Evolutionary conservation across 495 filamentous ascomycete species (phyloP).

Genomic region (Cudoniella acicularis): DNA sequence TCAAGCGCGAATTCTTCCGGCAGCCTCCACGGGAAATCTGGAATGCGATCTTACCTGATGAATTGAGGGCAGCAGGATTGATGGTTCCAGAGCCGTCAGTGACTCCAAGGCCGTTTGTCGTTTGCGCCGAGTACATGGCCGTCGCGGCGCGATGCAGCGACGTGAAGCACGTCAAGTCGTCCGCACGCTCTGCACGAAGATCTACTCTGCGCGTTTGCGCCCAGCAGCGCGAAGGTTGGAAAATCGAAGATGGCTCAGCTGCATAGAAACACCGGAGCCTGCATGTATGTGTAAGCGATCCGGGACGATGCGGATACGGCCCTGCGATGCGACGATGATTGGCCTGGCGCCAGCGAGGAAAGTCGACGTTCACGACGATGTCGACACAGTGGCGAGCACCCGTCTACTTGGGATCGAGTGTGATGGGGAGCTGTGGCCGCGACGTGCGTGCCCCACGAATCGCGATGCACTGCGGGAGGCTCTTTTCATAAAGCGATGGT

Average conservation of each 20-base stretch:
- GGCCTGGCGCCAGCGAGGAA: not conserved
- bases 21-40: not conserved
- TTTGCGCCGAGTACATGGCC: slow-evolving; percentile 52
- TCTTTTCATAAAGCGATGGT: too few relatives aligned
- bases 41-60: slow-evolving; percentile 31
- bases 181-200: not conserved
- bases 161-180: slow-evolving; percentile 10
- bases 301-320: not conserved
- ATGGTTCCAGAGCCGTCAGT: slow-evolving; percentile 76
- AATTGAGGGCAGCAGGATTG: slow-evolving; percentile 61
- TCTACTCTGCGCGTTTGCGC: slow-evolving; percentile 20
- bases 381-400: not conserved
- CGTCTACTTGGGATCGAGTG: not conserved
- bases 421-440: not conserved
- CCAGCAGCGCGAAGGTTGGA: slow-evolving; percentile 5
- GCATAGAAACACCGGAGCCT: slow-evolving; percentile 1
- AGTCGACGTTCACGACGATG: not conserved
- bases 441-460: not conserved
- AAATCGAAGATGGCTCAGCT: not conserved
- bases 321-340: slow-evolving; percentile 2
- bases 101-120: slow-evolving; percentile 58
- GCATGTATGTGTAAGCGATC: slow-evolving; percentile 5
- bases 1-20: slow-evolving; percentile 1
- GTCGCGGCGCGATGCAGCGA: slow-evolving; percentile 24
- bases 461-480: not conserved